phyloP scores from a whole-genome alignment of 2,329 filamentous ascomycete genomes.

The Periconia macrospinosa region DNA sequence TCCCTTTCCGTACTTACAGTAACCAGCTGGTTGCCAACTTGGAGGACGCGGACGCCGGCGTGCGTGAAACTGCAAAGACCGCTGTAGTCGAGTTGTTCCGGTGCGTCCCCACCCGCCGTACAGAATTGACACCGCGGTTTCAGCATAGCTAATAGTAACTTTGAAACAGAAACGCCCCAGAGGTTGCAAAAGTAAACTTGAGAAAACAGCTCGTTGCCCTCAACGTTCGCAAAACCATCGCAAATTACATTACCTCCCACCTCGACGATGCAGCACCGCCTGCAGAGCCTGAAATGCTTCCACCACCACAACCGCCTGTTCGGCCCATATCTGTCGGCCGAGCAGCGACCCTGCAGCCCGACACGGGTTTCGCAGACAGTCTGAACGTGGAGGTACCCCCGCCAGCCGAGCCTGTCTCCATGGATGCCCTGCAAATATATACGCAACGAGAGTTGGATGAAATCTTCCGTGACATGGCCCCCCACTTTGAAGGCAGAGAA shows the following conservation, averaged over 20 bases:
- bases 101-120: constrained; percentile 47
- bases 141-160: constrained; percentile 15
- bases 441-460: constrained; percentile 88
- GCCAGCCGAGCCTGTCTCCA: constrained; percentile 66
- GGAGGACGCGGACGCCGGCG: constrained; percentile 86
- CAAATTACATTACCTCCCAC: constrained; percentile 75
- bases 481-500: constrained; percentile 83
- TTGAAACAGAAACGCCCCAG: constrained; percentile 67
- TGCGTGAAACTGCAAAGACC: constrained; percentile 80
- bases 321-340: constrained; percentile 37
- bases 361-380: constrained; percentile 48
- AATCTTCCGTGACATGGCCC: constrained; percentile 77
- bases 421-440: constrained; percentile 83
- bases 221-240: constrained; percentile 85
- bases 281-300: constrained; percentile 32
- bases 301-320: constrained; percentile 24
- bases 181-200: constrained; percentile 82
- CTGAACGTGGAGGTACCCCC: constrained; percentile 58
- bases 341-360: constrained; percentile 41
- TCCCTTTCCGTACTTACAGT: constrained; percentile 83
- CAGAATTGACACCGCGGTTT: neutral
- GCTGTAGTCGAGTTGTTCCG: constrained; percentile 86
- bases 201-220: constrained; percentile 83
- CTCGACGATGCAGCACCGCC: constrained; percentile 65
- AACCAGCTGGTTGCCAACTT: constrained; percentile 80